Evolutionary conservation across 805 yeast species (phyloP).

Genomic region (Yamadazyma tumulicola): DNA sequence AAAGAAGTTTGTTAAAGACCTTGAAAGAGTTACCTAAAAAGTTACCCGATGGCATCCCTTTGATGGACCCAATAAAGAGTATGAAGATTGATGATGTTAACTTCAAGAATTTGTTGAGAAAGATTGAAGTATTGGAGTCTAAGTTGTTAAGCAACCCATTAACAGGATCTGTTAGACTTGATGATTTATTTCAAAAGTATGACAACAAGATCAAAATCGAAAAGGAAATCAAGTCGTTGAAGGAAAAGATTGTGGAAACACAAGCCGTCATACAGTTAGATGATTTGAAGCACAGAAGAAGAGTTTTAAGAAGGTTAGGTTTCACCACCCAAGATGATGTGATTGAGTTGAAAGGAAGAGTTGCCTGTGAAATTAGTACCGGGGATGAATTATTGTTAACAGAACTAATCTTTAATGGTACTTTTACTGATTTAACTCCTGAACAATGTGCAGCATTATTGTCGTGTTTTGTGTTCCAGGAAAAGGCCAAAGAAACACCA

Average conservation of each 20-base stretch:
- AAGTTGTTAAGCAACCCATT: constrained; percentile 70
- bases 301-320: constrained; percentile 88
- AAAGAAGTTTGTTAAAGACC: constrained; percentile 64
- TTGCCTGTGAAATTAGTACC: constrained; percentile 92
- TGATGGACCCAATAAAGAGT: constrained; percentile 83
- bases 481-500: constrained; percentile 85
- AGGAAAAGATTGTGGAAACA: constrained; percentile 71
- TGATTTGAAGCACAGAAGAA: constrained; percentile 86
- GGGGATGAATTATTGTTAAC: constrained; percentile 86
- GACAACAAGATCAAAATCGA: constrained; percentile 60
- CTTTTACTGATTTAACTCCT: constrained; percentile 80
- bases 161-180: constrained; percentile 56
- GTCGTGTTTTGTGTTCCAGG: constrained; percentile 96
- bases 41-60: constrained; percentile 89
- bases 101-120: constrained; percentile 66
- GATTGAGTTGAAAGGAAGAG: constrained; percentile 94
- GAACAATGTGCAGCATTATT: constrained; percentile 90
- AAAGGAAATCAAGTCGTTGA: constrained; percentile 54
- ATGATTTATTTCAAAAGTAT: constrained; percentile 63
- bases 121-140: constrained; percentile 78
- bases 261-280: constrained; percentile 92
- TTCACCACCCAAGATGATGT: constrained; percentile 85
- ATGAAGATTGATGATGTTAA: constrained; percentile 89
- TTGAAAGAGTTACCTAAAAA: constrained; percentile 76
- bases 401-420: constrained; percentile 92